phyloP scores from a whole-genome alignment of 495 filamentous ascomycete genomes.

The Amniculicola lignicola region DNA sequence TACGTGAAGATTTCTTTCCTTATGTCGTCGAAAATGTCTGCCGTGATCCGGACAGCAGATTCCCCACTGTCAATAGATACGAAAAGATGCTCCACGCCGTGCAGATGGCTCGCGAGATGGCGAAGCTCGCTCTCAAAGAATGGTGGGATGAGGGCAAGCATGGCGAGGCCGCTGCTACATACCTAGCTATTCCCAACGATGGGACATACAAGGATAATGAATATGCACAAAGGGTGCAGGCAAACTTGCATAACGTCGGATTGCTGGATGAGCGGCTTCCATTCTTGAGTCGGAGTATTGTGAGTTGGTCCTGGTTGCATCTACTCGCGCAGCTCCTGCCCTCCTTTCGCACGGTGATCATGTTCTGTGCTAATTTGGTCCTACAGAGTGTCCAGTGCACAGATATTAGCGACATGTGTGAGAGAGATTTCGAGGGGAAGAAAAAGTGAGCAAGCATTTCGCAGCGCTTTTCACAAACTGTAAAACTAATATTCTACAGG shows the following conservation, averaged over 20 bases:
- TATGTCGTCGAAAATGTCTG: too few species aligned
- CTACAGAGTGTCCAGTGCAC: not conserved
- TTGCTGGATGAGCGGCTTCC: not conserved
- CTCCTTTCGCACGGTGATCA: too few species aligned
- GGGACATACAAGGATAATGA: constrained; percentile 2
- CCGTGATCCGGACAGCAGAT: too few species aligned
- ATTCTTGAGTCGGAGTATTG: not conserved
- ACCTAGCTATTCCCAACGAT: constrained; percentile 4
- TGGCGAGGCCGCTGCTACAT: not conserved
- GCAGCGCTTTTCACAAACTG: not conserved
- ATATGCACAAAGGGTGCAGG: not conserved
- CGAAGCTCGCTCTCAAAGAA: constrained; percentile 1
- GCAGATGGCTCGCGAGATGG: not conserved
- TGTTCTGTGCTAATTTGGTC: too few species aligned
- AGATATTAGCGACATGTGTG: not conserved
- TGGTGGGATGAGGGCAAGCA: constrained; percentile 16
- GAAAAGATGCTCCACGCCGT: not conserved
- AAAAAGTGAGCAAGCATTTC: not conserved
- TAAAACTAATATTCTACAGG: not conserved
- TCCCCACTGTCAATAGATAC: too few species aligned
- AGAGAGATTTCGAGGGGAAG: not conserved
- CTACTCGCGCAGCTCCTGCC: not conserved
- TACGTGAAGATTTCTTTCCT: too few species aligned
- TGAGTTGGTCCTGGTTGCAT: not conserved
- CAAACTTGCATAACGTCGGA: not conserved